Conservation (phyloP, 192 early-diverging fungal genomes). For the Podila horticola region DNA sequence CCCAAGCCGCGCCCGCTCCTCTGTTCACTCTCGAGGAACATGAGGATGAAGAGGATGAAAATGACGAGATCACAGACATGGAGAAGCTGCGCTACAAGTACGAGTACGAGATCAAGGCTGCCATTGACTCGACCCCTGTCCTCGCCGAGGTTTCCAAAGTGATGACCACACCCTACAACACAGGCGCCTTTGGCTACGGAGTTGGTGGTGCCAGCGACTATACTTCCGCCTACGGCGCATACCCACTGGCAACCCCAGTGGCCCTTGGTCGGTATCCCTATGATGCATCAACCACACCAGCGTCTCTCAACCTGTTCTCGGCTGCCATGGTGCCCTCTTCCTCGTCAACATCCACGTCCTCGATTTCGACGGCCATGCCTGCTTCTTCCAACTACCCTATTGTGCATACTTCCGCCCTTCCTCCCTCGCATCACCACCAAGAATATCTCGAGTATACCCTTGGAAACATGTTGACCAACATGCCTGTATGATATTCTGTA, state of each 20-base stretch:
- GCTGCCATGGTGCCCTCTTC: slow-evolving; percentile 16
- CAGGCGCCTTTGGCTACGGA: slow-evolving; percentile 30
- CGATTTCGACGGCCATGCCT: slow-evolving; percentile 3
- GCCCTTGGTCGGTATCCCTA: slow-evolving; percentile 23
- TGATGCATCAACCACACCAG: slow-evolving; percentile 7
- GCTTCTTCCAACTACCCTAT: slow-evolving; percentile 18
- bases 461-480: slow-evolving; percentile 24
- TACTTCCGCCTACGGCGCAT: slow-evolving; percentile 17
- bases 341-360: slow-evolving; percentile 5
- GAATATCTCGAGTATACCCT: slow-evolving; percentile 46
- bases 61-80: slow-evolving; percentile 45
- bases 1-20: slow-evolving; percentile 28
- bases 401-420: slow-evolving; percentile 39
- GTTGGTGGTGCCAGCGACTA: slow-evolving; percentile 23
- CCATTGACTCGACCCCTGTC: slow-evolving; percentile 45
- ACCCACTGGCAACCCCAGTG: slow-evolving; percentile 34
- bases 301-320: slow-evolving; percentile 14
- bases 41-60: slow-evolving; percentile 37
- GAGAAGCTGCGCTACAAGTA: slow-evolving; percentile 51
- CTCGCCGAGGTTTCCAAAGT: slow-evolving; percentile 38
- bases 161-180: slow-evolving; percentile 28
- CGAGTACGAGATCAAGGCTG: slow-evolving; percentile 52
- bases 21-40: slow-evolving; percentile 38
- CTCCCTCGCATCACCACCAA: slow-evolving; percentile 51
- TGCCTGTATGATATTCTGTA: slow-evolving; percentile 13